Base-by-base conservation (phyloP, 345 rosid species). In the Rhizophora apiculata region DNA sequence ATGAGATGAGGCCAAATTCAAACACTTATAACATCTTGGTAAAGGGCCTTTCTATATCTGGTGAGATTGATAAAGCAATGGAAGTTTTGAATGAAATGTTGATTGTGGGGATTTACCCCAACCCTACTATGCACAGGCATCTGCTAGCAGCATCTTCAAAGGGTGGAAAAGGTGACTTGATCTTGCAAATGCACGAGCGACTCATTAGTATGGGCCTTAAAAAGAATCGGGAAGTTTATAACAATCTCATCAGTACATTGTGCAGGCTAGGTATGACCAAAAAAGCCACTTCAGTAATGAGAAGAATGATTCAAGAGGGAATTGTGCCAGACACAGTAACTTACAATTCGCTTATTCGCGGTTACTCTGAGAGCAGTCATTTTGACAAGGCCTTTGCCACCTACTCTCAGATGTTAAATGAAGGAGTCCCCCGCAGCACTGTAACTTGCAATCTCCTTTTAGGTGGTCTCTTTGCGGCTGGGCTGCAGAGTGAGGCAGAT, bases 191-290 rank as follows among this genome's bases (percentile, higher is more conserved):
- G 82, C 98, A 91, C 65, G 74, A 82, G 69, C 85, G 24, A 76
- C 91, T 91, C 62, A 66, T 84, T 39, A 57, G 70, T 63, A 80
- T 70, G 84, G 89, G 96, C 64, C 84, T 91, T 59, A 75, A 81
- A 69, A 84, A 84, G 78, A 78, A 84, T 70, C 79, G 8, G 61
- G 78, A 77, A 72, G 81, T 82, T 76, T 94, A 82, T 75, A 89
- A 88, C 78, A 80, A 81, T 75, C 93, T 94, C 39, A 81, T 89
- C 60, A 68, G 79, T 22, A 80, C 81, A 60, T 85, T 88, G 37
- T 88, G 97, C 83, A 83, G 88, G 82, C 74, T 84, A 46, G 86
- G 95, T 59, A 94, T 94, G 97, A 89, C 97, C 36, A 74, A 31
- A 71, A 84, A 81, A 78, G 97, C 98, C 63, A 77, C 71, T 43